Evolutionary conservation across 176 grass and related monocot species (phyloP), one percentile per base, ranked within the genome.

Genomic region (Eragrostis nindensis): DNA sequence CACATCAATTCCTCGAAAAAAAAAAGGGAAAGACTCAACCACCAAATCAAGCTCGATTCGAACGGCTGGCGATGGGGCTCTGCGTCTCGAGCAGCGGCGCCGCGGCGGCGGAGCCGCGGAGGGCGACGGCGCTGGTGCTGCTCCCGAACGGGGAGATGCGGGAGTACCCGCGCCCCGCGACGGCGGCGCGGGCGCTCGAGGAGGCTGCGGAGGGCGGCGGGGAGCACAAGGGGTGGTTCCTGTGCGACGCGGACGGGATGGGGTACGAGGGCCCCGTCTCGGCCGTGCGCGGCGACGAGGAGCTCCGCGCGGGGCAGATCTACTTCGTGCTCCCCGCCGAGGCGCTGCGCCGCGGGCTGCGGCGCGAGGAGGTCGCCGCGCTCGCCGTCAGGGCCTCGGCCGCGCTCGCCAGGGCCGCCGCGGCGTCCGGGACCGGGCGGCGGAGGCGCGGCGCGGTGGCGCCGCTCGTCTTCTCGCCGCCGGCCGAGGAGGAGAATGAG

Each of bases 211-310:
- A 1, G 32, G 32, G n/a, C n/a, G n/a, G 32, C 32, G 32, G 32
- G 32, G 4, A 36, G 32, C 32, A 8, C 4, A 36, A 36, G 32
- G 41, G 55, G 3, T 89, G 74, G 77, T 68, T 94, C 84, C 73
- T 97, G 5, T 94, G 89, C 64, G 88, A 93, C 81, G 82, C 89
- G 12, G 91, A 97, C 80, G 27, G 25, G 25, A 90, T 97, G 91
- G 81, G 88, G 5, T 80, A 80, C 63, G 86, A 90, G 55, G 81
- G 74, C 0, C 38, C 83, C 21, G 83, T 88, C 2, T 1, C 50
- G 2, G 86, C 83, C 1, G 13, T 94, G 0, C 6, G 9, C 6
- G 55, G 3, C 40, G 47, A 27, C 18, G 73, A 83, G 65, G 46
- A 75, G 32, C 89, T 97, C 60, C 82, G 69, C 17, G 62, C 82